Base-by-base conservation (phyloP, 2,329 filamentous ascomycete genomes). In the Fusarium mundagurra region DNA sequence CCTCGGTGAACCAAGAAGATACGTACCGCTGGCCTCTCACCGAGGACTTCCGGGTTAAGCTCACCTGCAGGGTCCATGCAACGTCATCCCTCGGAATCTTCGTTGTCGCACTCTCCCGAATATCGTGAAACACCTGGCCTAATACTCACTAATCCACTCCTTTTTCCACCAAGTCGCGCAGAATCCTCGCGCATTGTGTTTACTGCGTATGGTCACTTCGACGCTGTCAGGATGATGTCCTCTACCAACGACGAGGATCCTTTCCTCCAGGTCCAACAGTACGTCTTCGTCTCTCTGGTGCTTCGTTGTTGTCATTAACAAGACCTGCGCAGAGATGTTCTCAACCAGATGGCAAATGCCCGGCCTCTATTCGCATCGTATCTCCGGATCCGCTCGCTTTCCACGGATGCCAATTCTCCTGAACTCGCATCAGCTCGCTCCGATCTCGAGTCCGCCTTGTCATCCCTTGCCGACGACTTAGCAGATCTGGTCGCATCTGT, bases 351-450 rank as follows among this genome's bases (percentile, higher is more conserved):
- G 73, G 89, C 92, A 75, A 91, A 90, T 20, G 93, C 94, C 61
- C 92, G 96, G 16, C 92, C 95, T 60, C 91, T 98, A 65, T 98
- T 98, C 87, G 92, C 93, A 73, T 98, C 95, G 22, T 99, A 98
- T 86, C 90, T 98, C 48, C 96, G 96, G 81, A 99, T 99, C 85
- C 94, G 95, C 80, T 96, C 95, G 51, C 92, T 97, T 33, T 90
- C 92, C 67, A 92, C 92, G 45, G 89, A 90, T 14, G 85, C 92
- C 20, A 87, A 88, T 48, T 95, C 94, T 24, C 95, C 94, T 18
- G 96, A 99, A 82, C 94, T 99, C 68, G 90, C 93, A 80, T 91
- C 92, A 60, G 96, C 93, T 51, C 89, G 92, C 64, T 81, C 89
- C 64, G 93, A 95, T 76, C 91, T 96, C 78, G 87, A 90, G 74